These are phyloP conservation scores for Amanita brunnescens DNA, from an alignment of 768 basidiomycete genomes.

Conservation along the genomic window DNA sequence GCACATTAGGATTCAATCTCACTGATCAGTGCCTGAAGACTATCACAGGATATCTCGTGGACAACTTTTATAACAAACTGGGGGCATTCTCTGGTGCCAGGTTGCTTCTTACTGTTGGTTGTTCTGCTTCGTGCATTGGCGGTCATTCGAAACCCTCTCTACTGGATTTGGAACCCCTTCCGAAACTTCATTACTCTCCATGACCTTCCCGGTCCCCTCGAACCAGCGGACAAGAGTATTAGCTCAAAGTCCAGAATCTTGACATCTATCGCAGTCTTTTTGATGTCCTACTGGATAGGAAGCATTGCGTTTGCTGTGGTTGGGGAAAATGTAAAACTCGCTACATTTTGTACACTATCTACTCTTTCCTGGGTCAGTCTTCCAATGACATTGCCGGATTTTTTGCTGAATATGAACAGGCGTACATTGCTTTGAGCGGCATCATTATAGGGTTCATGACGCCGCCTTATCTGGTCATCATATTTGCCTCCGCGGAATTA, in stretches of 20 bases:
- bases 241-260: slow-evolving; percentile 26
- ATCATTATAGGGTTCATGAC: slow-evolving; percentile 35
- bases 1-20: background rate
- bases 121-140: slow-evolving; percentile 22
- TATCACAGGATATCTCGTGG: background rate
- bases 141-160: slow-evolving; percentile 17
- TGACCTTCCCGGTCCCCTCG: slow-evolving; percentile 38
- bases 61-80: background rate
- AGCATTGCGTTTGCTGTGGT: slow-evolving; percentile 27
- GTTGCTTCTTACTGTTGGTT: slow-evolving; percentile 20
- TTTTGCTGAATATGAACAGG: slow-evolving; percentile 21
- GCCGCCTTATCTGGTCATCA: slow-evolving; percentile 42
- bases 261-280: slow-evolving; percentile 27
- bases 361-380: slow-evolving; percentile 43
- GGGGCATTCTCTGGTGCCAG: slow-evolving; percentile 17
- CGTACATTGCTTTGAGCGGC: slow-evolving; percentile 33
- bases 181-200: slow-evolving; percentile 41
- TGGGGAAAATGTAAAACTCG: slow-evolving; percentile 14
- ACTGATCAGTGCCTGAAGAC: background rate
- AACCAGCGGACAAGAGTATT: slow-evolving; percentile 17
- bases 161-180: slow-evolving; percentile 31
- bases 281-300: slow-evolving; percentile 34
- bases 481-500: slow-evolving; percentile 31
- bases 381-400: slow-evolving; percentile 2
- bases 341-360: slow-evolving; percentile 22